Percentiles rank a stretch among this genome's conserved stretches.
Evolutionary conservation across 106 monocot genomes (phyloP).

Genomic region (Dendrobium nobile): DNA sequence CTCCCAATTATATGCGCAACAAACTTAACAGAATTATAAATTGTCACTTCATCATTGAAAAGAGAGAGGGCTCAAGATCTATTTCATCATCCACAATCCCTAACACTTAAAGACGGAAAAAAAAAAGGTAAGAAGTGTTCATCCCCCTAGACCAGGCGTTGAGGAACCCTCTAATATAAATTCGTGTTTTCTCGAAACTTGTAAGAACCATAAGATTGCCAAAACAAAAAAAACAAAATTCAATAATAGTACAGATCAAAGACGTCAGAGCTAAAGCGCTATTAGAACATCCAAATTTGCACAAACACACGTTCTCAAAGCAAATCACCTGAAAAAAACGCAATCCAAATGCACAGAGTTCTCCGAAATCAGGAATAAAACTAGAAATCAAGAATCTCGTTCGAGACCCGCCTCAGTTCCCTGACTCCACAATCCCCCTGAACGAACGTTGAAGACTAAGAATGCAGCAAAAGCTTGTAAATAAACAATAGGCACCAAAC

Average conservation of each 20-base stretch:
- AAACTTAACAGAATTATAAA: not conserved
- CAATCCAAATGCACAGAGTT: not conserved
- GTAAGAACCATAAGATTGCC: not conserved
- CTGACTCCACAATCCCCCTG: not conserved
- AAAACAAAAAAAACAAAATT: not conserved
- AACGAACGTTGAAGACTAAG: not conserved
- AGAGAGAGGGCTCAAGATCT: not conserved
- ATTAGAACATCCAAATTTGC: not conserved
- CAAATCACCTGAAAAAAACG: not conserved
- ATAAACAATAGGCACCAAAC: not conserved
- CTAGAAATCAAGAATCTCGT: not conserved
- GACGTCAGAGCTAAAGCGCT: not conserved
- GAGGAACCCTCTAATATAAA: not conserved
- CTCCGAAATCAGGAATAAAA: not conserved
- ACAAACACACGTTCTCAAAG: not conserved
- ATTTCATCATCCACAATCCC: not conserved
- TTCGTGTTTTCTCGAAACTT: not conserved
- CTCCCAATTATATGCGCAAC: not conserved
- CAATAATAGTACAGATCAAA: not conserved
- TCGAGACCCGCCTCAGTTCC: not conserved
- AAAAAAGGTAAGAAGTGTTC: not conserved
- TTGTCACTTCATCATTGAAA: not conserved
- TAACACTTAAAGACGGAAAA: not conserved
- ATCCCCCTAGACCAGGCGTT: not conserved
- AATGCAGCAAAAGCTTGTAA: not conserved